These are phyloP conservation scores for Populus deltoides DNA, from an alignment of 345 rosid genomes.

Conservation along the genomic window DNA sequence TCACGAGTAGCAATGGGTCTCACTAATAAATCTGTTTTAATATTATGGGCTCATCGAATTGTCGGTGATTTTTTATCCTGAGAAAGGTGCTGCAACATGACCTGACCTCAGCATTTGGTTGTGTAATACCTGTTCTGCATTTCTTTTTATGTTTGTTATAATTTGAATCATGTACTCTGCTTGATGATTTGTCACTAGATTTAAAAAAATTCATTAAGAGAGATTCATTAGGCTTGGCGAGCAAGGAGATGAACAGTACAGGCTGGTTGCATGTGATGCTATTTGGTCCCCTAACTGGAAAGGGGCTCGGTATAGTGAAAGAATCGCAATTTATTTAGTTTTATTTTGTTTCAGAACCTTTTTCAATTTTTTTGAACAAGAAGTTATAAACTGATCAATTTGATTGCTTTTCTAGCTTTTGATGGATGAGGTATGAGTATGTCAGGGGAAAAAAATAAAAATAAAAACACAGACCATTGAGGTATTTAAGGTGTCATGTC, in stretches of 20 bases:
- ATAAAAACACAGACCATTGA: neutral
- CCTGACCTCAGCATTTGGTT: neutral
- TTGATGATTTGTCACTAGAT: neutral
- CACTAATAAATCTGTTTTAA: neutral
- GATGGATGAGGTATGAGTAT: neutral
- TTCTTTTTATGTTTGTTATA: neutral
- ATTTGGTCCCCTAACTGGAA: neutral
- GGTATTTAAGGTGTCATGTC: neutral
- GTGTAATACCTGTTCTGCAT: neutral
- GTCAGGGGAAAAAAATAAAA: neutral
- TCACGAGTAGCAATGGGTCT: neutral
- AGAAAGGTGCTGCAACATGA: neutral
- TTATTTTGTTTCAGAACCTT: neutral
- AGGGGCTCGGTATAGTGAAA: neutral
- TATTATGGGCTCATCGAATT: neutral
- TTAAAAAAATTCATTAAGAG: neutral
- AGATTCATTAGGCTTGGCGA: neutral
- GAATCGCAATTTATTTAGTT: neutral
- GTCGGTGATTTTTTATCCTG: neutral
- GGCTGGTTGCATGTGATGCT: neutral
- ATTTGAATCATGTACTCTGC: neutral
- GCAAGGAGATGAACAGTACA: neutral
- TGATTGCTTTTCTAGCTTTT: neutral
- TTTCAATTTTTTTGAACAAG: neutral
- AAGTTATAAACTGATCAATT: neutral